Conservation (phyloP, 2,329 filamentous ascomycete genomes). For the Aspergillus bombycis region DNA sequence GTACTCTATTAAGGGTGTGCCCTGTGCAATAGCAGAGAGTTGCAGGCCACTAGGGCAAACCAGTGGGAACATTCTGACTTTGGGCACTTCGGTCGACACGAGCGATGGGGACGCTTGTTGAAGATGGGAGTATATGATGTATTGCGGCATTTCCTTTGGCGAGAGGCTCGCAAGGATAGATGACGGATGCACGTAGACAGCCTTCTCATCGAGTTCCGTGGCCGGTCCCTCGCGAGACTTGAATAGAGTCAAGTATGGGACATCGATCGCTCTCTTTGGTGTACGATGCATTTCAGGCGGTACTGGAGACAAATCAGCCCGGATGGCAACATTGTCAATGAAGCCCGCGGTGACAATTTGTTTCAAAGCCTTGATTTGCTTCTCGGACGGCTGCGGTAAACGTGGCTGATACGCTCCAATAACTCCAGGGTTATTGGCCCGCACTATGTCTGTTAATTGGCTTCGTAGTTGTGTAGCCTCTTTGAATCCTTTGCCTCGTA, state of each 20-base stretch:
- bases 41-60: constrained; percentile 77
- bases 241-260: constrained; percentile 86
- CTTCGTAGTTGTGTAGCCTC: constrained; percentile 81
- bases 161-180: constrained; percentile 75
- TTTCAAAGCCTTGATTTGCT: constrained; percentile 78
- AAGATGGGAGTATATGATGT: constrained; percentile 84
- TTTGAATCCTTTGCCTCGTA: constrained; percentile 82
- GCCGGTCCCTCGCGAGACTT: constrained; percentile 58
- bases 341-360: constrained; percentile 92
- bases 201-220: constrained; percentile 58
- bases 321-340: constrained; percentile 90
- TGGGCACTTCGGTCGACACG: constrained; percentile 62
- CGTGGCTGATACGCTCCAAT: constrained; percentile 46
- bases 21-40: constrained; percentile 76
- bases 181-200: constrained; percentile 85
- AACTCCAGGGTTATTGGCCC: constrained; percentile 66
- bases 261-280: constrained; percentile 83
- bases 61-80: constrained; percentile 85
- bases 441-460: constrained; percentile 81
- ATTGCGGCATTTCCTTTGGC: constrained; percentile 76
- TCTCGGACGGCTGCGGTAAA: constrained; percentile 64
- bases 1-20: constrained; percentile 80
- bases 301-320: constrained; percentile 79
- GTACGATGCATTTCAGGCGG: constrained; percentile 69
- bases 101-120: constrained; percentile 66